Base-by-base conservation (phyloP, 345 rosid species). In the Gossypium raimondii region DNA sequence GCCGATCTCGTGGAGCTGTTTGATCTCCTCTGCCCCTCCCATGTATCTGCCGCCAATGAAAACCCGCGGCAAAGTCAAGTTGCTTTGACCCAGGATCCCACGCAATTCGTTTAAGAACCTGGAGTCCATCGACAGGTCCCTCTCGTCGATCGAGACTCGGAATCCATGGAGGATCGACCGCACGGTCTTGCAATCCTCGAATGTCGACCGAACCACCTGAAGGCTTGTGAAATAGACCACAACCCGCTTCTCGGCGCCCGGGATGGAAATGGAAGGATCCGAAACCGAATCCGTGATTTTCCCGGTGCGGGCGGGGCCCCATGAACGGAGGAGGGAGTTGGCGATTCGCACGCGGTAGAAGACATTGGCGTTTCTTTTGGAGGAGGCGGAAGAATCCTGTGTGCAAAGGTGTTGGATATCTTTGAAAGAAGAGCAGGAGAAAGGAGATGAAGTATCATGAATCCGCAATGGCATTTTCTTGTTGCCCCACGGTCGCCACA, bases 111-210 rank as follows among this genome's bases (percentile, higher is more conserved):
- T 64, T 25, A 83, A 61, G 83, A 94, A 92, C 51, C 87, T 76
- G 3, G 82, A 81, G 79, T 92, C 97, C 96, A 94, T 94, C 0
- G 98, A 87, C 56, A 94, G 86, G 78, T 94, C 97, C 68, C 98
- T 89, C 75, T 92, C 98, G 82, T 92, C 96, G 73, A 92, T 82
- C 72, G 80, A 82, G 5, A 92, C 93, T 29, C 93, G 86, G 59
- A 88, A 87, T 78, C 94, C 90, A 10, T 77, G 81, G 74, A 93
- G 85, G 60, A 93, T 86, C 29, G 98, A 53, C 29, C 90, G 87
- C 69, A 94, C 96, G 69, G 80, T 60, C 66, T 70, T 74, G 80
- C 98, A 94, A 41, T 85, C 93, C 60, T 91, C 94, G 81, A 88
- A 92, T 3, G 98, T 94, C 16, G 86, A 75, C 50, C 97, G 87